A percentile compares a stretch with the other conserved stretches of the same genome.
phyloP scores from a whole-genome alignment of 2,329 filamentous ascomycete genomes.

The Cladosporium halotolerans region DNA sequence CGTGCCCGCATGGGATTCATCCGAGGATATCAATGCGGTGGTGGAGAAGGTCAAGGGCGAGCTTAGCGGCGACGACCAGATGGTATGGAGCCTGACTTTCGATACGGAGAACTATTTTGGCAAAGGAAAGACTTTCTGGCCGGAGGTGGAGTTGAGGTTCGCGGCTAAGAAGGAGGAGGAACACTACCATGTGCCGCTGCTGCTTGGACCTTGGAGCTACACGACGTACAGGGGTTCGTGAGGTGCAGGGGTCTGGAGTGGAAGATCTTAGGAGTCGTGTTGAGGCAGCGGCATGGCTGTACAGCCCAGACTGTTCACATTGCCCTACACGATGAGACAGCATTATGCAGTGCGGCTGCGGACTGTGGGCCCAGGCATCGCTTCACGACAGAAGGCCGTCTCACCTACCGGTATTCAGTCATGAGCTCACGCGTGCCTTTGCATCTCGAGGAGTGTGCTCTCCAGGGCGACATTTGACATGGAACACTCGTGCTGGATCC shows the following conservation, averaged over 20 bases:
- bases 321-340: no score
- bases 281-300: no score
- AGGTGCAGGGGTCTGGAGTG: no score
- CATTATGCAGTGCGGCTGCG: no score
- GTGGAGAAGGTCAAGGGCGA: conserved; percentile 31
- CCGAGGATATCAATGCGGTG: conserved; percentile 30
- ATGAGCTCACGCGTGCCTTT: no score
- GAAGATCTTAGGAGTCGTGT: conserved; percentile 13
- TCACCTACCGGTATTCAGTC: no score
- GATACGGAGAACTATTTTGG: conserved; percentile 68
- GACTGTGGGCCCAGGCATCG: no score
- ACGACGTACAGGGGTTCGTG: conserved; percentile 74
- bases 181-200: conserved; percentile 72
- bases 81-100: conserved; percentile 64
- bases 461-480: no score
- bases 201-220: conserved; percentile 74
- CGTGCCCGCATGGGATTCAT: conserved; percentile 60
- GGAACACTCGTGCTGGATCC: no score
- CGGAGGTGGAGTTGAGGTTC: conserved; percentile 52
- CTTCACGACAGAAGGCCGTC: no score
- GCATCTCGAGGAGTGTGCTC: no score
- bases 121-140: conserved; percentile 51
- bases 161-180: conserved; percentile 43
- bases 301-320: no score
- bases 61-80: conserved; percentile 34